Evolutionary conservation across 306 rosid genomes (phyloP).

Genomic region (Sesbania bispinosa): DNA sequence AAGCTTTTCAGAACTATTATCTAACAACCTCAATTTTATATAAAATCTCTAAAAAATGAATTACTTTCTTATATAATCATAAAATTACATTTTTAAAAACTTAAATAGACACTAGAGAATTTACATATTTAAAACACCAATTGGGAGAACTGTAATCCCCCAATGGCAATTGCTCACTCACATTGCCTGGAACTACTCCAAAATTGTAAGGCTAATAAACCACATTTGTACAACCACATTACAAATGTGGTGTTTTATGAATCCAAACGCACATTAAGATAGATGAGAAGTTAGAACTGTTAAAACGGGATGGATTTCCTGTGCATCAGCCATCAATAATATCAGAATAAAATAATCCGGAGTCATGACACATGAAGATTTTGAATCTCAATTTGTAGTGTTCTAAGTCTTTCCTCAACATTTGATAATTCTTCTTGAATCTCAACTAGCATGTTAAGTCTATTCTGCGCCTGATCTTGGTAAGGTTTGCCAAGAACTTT

Average conservation of each 20-base stretch:
- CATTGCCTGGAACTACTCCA: neutral
- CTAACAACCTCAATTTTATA: no score
- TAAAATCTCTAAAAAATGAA: no score
- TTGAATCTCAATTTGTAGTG: conserved; percentile 70
- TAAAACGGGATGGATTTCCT: neutral
- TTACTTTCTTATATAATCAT: no score
- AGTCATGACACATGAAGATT: conserved; percentile 71
- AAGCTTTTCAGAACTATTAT: no score
- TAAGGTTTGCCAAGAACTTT: conserved; percentile 61
- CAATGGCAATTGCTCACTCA: no score
- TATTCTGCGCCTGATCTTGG: conserved; percentile 65
- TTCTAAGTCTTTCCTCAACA: conserved; percentile 63
- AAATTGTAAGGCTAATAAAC: no score
- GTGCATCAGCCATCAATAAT: neutral
- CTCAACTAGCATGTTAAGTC: conserved; percentile 58
- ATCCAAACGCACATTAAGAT: neutral
- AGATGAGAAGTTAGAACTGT: neutral
- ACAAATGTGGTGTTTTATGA: no score
- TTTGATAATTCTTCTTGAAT: conserved; percentile 61
- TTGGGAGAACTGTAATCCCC: no score
- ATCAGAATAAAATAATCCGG: neutral
- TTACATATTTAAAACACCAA: no score
- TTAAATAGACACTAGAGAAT: no score
- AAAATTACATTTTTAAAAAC: no score
- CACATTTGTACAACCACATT: no score